Evolutionary conservation across 208 protist genomes (phyloP), one percentile per base, ranked within the genome.

Genomic region (Leptomonas pyrrhocoris): DNA sequence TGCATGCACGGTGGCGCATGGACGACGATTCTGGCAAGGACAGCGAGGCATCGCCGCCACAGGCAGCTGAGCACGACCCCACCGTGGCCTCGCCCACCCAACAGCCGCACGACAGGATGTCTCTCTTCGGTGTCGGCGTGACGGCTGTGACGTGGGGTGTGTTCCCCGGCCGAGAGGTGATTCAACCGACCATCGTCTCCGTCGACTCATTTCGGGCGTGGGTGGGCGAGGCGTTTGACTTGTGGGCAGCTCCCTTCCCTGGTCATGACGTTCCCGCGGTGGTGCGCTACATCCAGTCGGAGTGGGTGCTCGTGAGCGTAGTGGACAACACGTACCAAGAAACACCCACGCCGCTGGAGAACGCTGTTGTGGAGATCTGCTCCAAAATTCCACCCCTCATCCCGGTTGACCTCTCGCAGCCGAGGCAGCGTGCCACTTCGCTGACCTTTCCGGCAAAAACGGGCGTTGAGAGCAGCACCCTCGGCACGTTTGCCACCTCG

Each of bases 111-210:
- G 36, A 43, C 51, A 27, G 19, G 51, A 55, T 54, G 40, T 55
- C 45, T 4, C 68, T 78, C 34, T 81, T 83, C 42, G 73, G 81
- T 25, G 48, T 51, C 8, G 81, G 74, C 25, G 77, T 88, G 2
- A 93, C 74, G 15, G 79, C 84, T 8, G 63, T 90, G 48, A 92
- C 88, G 27, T 94, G 90, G 88, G 88, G 81, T 38, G 78, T 92
- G 6, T 94, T 93, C 45, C 83, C 85, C 13, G 74, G 71, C 2
- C 57, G 73, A 15, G 79, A 94, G 61, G 81, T 92, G 25, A 73
- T 87, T 48, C 86, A 93, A 73, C 83, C 86, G 13, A 93, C 84
- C 8, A 81, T 92, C 53, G 86, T 92, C 43, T 90, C 89, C 18
- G 49, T 78, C 21, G 72, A 82, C 60, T 74, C 77, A 15, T 91